Conservation (phyloP, 805 yeast species). For the Cyberlindnera petersonii region DNA sequence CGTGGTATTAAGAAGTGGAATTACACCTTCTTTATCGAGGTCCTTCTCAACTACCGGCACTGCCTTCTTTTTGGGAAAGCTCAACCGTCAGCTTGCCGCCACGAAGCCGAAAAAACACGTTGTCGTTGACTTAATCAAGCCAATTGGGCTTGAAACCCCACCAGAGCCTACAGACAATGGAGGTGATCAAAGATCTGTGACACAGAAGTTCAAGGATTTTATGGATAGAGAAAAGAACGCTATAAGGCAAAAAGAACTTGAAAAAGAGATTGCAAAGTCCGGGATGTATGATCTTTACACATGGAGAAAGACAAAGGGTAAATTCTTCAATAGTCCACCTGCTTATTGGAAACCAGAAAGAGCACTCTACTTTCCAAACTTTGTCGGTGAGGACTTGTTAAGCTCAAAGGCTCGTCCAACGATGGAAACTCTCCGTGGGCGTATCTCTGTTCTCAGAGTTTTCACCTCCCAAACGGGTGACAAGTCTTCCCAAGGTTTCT, state of each 20-base stretch:
- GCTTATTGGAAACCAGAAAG: slow-evolving; percentile 70
- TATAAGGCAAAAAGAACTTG: slow-evolving; percentile 48
- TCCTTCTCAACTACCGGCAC: slow-evolving; percentile 11
- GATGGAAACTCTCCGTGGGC: slow-evolving; percentile 41
- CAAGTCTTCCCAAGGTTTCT: slow-evolving; percentile 57
- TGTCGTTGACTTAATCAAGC: slow-evolving; percentile 35
- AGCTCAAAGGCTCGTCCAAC: slow-evolving; percentile 29
- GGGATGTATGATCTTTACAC: slow-evolving; percentile 64
- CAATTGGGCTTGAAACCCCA: slow-evolving; percentile 41
- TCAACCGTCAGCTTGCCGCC: slow-evolving; percentile 33
- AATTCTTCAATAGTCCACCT: slow-evolving; percentile 78
- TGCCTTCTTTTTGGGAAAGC: slow-evolving; percentile 27
- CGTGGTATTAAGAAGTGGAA: too few relatives aligned
- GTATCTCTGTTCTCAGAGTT: slow-evolving; percentile 60
- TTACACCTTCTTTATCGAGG: too few relatives aligned
- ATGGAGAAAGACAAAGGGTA: slow-evolving; percentile 74
- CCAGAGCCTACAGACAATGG: slow-evolving; percentile 38
- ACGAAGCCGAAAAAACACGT: slow-evolving; percentile 35
- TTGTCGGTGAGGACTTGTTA: slow-evolving; percentile 51
- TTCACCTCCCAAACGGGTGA: slow-evolving; percentile 71
- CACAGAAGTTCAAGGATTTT: slow-evolving; percentile 42
- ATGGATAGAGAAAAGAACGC: slow-evolving; percentile 46
- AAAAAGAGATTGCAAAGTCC: slow-evolving; percentile 60
- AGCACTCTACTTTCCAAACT: slow-evolving; percentile 79
- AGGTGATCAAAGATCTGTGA: slow-evolving; percentile 37